Evolutionary conservation across 106 monocot species (phyloP).

Genomic region (Platanthera guangdongensis): DNA sequence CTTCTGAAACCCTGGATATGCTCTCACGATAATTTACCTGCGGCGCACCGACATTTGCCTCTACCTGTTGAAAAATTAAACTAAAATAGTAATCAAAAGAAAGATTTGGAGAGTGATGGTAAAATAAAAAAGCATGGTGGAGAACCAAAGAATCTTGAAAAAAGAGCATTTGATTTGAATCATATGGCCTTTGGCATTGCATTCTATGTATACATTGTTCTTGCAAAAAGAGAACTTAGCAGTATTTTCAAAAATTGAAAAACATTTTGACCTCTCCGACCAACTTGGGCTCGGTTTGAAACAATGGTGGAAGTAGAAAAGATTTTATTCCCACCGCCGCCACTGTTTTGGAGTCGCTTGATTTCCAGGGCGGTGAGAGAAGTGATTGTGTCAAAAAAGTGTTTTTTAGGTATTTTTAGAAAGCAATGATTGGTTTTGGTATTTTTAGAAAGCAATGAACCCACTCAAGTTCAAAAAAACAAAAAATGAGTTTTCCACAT

Average conservation of each 20-base stretch:
- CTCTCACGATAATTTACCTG: constrained; percentile 99
- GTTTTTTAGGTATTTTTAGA: too few relatives aligned
- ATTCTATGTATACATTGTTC: neutral
- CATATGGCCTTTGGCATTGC: neutral
- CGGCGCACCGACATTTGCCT: constrained; percentile 96
- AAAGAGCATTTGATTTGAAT: neutral
- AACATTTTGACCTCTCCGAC: neutral
- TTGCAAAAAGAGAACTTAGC: neutral
- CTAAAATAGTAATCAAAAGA: neutral
- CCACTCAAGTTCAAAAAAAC: too few relatives aligned
- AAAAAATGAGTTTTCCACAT: too few relatives aligned
- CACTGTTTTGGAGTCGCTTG: too few relatives aligned
- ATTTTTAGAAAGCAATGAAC: too few relatives aligned
- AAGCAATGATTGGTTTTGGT: too few relatives aligned
- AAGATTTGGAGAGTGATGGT: neutral
- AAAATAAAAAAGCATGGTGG: neutral
- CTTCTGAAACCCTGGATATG: constrained; percentile 71
- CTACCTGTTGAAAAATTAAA: constrained; percentile 46
- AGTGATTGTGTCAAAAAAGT: too few relatives aligned
- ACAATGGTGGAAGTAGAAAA: too few relatives aligned
- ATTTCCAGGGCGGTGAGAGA: too few relatives aligned
- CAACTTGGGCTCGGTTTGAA: too few relatives aligned
- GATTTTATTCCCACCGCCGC: too few relatives aligned
- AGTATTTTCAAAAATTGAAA: neutral
- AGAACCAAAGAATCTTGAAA: neutral